Conservation (phyloP, 495 filamentous ascomycete species). For the Xanthoparmelia taractica region DNA sequence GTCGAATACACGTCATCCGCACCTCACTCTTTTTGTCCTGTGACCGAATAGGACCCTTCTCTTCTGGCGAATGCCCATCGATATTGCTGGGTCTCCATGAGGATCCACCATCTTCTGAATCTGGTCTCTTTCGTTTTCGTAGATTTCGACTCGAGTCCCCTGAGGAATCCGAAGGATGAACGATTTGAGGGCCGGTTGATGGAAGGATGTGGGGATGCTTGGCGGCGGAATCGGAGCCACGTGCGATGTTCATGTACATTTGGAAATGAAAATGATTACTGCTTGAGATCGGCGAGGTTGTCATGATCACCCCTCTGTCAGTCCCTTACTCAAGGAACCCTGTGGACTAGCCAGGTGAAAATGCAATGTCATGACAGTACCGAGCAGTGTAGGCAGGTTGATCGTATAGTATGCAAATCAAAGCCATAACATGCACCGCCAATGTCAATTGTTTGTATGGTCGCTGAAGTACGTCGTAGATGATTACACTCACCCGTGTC, state of each 20-base stretch:
- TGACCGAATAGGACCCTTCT: not conserved
- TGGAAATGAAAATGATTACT: not conserved
- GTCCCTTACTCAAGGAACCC: not conserved
- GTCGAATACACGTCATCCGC: not conserved
- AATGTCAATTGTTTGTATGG: not conserved
- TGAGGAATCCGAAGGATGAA: not conserved
- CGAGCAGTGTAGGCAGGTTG: not conserved
- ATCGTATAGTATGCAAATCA: not conserved
- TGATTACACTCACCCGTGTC: not conserved
- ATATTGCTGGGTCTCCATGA: not conserved
- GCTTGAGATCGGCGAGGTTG: not conserved
- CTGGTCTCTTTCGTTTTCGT: constrained; percentile 9
- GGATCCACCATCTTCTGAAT: not conserved
- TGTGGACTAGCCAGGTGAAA: not conserved
- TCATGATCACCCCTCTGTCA: not conserved
- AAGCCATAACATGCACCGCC: not conserved
- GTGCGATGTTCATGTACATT: not conserved
- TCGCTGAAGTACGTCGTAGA: not conserved
- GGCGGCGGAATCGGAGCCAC: not conserved
- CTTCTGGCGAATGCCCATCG: not conserved
- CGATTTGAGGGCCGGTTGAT: not conserved
- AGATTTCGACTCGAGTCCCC: not conserved
- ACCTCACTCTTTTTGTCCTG: not conserved
- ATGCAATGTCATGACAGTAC: not conserved
- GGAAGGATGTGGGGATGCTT: constrained; percentile 1